Percentiles rank a stretch among this genome's conserved stretches.
These are phyloP conservation scores for Irpex sp. DNA, from an alignment of 1,284 basidiomycete species.

Conservation along the genomic window DNA sequence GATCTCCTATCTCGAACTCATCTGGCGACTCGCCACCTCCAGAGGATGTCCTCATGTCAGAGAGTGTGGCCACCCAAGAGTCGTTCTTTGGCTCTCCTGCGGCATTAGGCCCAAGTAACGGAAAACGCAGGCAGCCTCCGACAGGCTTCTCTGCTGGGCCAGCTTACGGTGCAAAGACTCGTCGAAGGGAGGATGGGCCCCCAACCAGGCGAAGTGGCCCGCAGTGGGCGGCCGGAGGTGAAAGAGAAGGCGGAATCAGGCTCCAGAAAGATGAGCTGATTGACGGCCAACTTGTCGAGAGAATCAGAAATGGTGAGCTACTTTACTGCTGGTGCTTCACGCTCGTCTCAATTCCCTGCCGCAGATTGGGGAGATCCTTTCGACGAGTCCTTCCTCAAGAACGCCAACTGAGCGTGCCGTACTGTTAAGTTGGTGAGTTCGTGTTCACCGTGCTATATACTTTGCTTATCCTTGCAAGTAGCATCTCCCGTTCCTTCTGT, in stretches of 20 bases:
- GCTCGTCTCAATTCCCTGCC: not conserved
- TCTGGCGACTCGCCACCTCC: conserved; percentile 18
- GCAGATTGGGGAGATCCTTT: conserved; percentile 46
- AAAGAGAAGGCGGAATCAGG: conserved; percentile 22
- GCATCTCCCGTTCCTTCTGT: not conserved
- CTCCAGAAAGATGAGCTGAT: conserved; percentile 36
- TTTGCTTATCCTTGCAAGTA: not conserved
- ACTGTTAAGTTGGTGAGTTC: not conserved
- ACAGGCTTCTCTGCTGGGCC: conserved; percentile 12
- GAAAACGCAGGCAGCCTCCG: conserved; percentile 30
- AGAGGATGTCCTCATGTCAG: conserved; percentile 6
- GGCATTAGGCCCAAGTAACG: not conserved
- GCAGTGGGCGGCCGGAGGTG: conserved; percentile 16
- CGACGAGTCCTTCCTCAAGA: conserved; percentile 30
- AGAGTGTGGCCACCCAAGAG: not conserved
- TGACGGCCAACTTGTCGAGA: conserved; percentile 32
- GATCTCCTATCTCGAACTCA: conserved; percentile 21
- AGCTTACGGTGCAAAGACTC: conserved; percentile 28
- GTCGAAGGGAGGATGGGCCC: conserved; percentile 33
- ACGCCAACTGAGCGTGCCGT: conserved; percentile 6
- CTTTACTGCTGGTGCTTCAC: not conserved
- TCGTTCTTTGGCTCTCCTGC: not conserved
- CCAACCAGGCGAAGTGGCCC: conserved; percentile 1
- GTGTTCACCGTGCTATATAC: not conserved
- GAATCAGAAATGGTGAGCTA: conserved; percentile 33